phyloP scores from a whole-genome alignment of 192 early-diverging fungal species.

The Coemansia sp. region DNA sequence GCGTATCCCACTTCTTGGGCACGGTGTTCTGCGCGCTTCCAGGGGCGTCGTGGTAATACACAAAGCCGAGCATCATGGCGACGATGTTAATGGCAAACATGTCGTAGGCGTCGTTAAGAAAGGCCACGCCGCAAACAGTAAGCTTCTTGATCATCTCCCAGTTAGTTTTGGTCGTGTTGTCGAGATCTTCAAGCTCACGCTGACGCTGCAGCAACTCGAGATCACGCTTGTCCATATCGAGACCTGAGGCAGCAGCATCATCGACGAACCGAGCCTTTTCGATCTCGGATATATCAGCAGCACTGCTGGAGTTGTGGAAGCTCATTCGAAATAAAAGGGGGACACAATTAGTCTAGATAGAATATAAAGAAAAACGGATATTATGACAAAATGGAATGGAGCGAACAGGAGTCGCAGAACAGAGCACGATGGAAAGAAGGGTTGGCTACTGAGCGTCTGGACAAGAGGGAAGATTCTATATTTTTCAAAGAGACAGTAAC shows the following conservation, averaged over 20 bases:
- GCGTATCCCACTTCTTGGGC: constrained; percentile 73
- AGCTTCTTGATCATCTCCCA: constrained; percentile 80
- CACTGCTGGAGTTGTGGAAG: constrained; percentile 37
- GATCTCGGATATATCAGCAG: constrained; percentile 43
- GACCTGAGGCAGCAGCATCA: neutral
- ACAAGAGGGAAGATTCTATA: neutral
- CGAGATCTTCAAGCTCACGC: constrained; percentile 54
- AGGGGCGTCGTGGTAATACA: constrained; percentile 59
- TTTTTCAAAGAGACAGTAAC: neutral
- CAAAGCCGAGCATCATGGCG: constrained; percentile 82
- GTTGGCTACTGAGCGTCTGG: neutral
- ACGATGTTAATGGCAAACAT: constrained; percentile 91
- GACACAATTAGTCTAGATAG: neutral
- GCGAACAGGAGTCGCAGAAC: constrained; percentile 17
- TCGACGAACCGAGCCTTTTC: constrained; percentile 18
- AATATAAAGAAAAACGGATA: neutral
- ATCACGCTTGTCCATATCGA: constrained; percentile 46
- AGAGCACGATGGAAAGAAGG: constrained; percentile 20
- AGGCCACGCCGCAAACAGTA: constrained; percentile 77
- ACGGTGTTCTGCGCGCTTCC: constrained; percentile 57
- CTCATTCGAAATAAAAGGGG: constrained; percentile 15
- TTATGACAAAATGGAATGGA: neutral
- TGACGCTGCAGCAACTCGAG: constrained; percentile 49
- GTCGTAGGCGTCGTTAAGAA: constrained; percentile 97
- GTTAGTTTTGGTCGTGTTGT: constrained; percentile 62